phyloP scores from a whole-genome alignment of 108 stramenopile species.

The Epithemia pelagica region DNA sequence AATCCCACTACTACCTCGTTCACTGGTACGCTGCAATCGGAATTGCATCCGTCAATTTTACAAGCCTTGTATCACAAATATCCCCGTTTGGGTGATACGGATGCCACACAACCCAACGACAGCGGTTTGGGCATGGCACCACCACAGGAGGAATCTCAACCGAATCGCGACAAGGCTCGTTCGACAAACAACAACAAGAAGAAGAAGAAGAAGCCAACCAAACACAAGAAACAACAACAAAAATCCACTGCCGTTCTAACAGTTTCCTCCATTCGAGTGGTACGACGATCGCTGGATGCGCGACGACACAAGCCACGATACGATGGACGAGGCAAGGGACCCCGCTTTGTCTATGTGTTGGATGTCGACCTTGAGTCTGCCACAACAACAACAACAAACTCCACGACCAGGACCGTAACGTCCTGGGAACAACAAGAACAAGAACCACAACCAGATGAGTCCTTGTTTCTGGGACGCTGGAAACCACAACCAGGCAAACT shows the following conservation, averaged over 20 bases:
- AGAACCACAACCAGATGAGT: slow-evolving; percentile 3
- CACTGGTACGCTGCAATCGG: background rate
- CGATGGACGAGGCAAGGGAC: slow-evolving; percentile 28
- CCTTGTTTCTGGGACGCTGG: slow-evolving; percentile 18
- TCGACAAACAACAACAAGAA: too few relatives aligned
- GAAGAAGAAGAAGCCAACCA: background rate
- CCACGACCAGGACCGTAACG: background rate
- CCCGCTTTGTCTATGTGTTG: slow-evolving; percentile 64
- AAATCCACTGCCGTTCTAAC: background rate
- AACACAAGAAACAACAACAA: background rate
- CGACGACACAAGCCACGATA: slow-evolving; percentile 35
- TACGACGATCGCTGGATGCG: slow-evolving; percentile 77
- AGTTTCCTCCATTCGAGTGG: slow-evolving; percentile 29
- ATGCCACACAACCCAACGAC: background rate
- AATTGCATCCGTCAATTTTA: background rate
- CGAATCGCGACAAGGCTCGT: too few relatives aligned
- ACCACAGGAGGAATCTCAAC: too few relatives aligned
- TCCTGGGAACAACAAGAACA: background rate
- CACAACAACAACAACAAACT: background rate
- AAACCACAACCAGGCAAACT: slow-evolving; percentile 38
- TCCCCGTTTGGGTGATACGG: background rate
- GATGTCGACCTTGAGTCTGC: slow-evolving; percentile 23
- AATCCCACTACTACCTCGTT: background rate
- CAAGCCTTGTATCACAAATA: slow-evolving; percentile 5
- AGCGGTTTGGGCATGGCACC: background rate